These are phyloP conservation scores for Globisporangium echinulatum DNA, from an alignment of 352 stramenopile species.

Conservation along the genomic window DNA sequence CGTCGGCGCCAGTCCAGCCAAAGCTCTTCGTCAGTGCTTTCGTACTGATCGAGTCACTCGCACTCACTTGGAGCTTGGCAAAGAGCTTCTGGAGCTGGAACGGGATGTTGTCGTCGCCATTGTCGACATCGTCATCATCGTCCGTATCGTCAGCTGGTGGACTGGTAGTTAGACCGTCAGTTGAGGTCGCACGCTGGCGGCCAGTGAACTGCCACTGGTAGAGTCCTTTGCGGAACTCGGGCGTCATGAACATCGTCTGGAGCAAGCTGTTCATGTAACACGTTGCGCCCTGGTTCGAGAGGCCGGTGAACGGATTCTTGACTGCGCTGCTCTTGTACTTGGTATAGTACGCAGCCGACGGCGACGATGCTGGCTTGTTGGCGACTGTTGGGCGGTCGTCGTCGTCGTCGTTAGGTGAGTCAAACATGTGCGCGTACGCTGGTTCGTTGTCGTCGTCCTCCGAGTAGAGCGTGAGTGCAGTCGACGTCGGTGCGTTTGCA, in stretches of 20 bases:
- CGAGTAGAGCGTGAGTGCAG: slow-evolving; percentile 39
- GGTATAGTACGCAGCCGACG: slow-evolving; percentile 9
- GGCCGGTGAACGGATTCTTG: slow-evolving; percentile 60
- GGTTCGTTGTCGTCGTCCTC: slow-evolving; percentile 17
- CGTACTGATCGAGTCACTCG: slow-evolving; percentile 61
- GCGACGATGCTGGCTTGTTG: slow-evolving; percentile 11
- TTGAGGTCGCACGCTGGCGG: slow-evolving; percentile 5
- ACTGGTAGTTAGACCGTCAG: not conserved
- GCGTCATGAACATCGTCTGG: slow-evolving; percentile 90
- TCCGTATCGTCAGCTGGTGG: slow-evolving; percentile 18
- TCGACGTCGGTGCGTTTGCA: slow-evolving; percentile 23
- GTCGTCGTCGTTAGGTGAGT: slow-evolving; percentile 24
- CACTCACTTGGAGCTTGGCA: slow-evolving; percentile 82
- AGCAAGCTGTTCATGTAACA: slow-evolving; percentile 94
- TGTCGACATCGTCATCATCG: slow-evolving; percentile 33
- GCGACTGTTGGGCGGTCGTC: slow-evolving; percentile 5
- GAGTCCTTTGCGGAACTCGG: slow-evolving; percentile 77
- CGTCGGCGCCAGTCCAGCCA: slow-evolving; percentile 84
- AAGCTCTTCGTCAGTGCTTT: slow-evolving; percentile 90
- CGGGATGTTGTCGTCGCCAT: slow-evolving; percentile 76
- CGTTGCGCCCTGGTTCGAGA: slow-evolving; percentile 89
- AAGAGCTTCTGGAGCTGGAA: slow-evolving; percentile 91
- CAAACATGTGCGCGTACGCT: slow-evolving; percentile 47
- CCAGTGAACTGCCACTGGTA: slow-evolving; percentile 51
- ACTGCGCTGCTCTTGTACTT: not conserved